Percentiles rank a stretch among this genome's conserved stretches.
Conservation (phyloP, 371 early-diverging fungal species). For the Rhizomucor miehei region DNA sequence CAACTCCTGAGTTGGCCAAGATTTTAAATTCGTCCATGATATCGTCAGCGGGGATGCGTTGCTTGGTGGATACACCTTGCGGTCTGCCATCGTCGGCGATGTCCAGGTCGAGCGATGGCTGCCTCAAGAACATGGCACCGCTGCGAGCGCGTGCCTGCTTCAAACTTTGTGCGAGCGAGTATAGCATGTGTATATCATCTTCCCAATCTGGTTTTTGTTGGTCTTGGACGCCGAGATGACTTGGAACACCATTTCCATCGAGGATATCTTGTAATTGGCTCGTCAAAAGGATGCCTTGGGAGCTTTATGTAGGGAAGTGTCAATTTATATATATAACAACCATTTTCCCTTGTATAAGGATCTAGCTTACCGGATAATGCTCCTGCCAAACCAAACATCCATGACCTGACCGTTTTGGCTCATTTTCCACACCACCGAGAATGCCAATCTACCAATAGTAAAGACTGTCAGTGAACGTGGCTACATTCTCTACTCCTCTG, state of each 20-base stretch:
- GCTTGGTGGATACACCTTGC: constrained; percentile 52
- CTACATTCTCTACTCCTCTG: neutral
- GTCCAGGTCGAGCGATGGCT: constrained; percentile 8
- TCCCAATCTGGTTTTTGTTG: constrained; percentile 71
- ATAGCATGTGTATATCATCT: constrained; percentile 93
- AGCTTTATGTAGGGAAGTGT: constrained; percentile 23
- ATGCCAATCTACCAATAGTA: constrained; percentile 58
- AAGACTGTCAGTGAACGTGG: neutral
- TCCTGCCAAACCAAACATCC: constrained; percentile 65
- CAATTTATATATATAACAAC: no score
- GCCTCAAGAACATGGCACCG: constrained; percentile 19
- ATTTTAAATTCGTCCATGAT: constrained; percentile 95
- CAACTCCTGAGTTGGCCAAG: constrained; percentile 90
- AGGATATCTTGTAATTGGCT: constrained; percentile 82
- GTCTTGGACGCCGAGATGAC: constrained; percentile 10
- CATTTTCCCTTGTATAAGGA: neutral
- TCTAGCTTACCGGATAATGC: constrained; percentile 69
- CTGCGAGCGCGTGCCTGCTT: constrained; percentile 11
- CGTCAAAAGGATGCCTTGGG: constrained; percentile 68
- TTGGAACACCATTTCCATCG: constrained; percentile 43
- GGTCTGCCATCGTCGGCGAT: constrained; percentile 35
- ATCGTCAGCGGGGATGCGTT: constrained; percentile 83
- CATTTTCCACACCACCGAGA: constrained; percentile 88
- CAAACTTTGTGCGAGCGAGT: constrained; percentile 84
- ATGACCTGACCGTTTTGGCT: constrained; percentile 57